Percentiles rank a stretch among this genome's conserved stretches.
Conservation (phyloP, 768 basidiomycete species). For the Neoboletus magnificus region DNA sequence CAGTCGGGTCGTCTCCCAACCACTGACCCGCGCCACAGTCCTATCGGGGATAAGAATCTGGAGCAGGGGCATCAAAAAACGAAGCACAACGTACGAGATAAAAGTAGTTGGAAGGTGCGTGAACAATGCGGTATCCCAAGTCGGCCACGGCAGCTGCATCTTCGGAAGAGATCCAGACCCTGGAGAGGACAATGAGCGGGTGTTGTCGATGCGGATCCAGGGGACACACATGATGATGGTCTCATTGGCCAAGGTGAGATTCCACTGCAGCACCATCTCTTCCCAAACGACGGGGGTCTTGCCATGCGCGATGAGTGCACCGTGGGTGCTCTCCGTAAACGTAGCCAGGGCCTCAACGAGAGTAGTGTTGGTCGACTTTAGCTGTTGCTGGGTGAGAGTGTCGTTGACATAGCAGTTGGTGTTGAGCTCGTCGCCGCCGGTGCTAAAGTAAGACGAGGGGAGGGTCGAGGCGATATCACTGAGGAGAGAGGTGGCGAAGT, state of each 20-base stretch:
- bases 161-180: conserved; percentile 47
- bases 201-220: neutral
- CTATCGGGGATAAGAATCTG: conserved; percentile 12
- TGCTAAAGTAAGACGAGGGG: conserved; percentile 63
- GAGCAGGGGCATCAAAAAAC: neutral
- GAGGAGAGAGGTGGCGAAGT: conserved; percentile 58
- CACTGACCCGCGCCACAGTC: conserved; percentile 50
- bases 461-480: conserved; percentile 48
- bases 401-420: conserved; percentile 63
- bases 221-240: conserved; percentile 38
- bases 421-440: conserved; percentile 84
- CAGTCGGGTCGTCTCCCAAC: conserved; percentile 36
- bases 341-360: conserved; percentile 59
- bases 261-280: conserved; percentile 47
- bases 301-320: conserved; percentile 46
- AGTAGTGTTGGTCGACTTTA: conserved; percentile 49
- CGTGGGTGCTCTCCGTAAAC: conserved; percentile 63
- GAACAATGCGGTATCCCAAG: conserved; percentile 43
- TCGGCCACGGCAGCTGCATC: conserved; percentile 39
- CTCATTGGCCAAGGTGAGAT: conserved; percentile 40
- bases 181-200: neutral
- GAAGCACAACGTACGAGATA: conserved; percentile 38
- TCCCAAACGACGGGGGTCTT: conserved; percentile 87
- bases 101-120: conserved; percentile 50
- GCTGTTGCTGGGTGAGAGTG: conserved; percentile 49